Evolutionary conservation across 2,329 filamentous ascomycete species (phyloP).

Genomic region (Cladophialophora exuberans): DNA sequence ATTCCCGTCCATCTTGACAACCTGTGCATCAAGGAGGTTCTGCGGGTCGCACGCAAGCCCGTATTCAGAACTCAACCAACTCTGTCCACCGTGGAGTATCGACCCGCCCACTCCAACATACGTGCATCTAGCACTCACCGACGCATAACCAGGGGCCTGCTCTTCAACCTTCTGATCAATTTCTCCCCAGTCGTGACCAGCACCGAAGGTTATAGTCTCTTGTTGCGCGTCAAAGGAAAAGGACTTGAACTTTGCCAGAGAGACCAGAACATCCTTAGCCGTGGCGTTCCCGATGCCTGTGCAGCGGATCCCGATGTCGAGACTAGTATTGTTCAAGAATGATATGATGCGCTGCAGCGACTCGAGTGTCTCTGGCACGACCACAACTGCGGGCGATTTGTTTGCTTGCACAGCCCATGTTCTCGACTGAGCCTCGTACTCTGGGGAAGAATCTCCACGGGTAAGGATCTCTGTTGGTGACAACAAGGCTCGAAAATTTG

Average conservation of each 20-base stretch:
- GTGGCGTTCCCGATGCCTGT: constrained; percentile 43
- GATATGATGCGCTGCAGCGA: constrained; percentile 39
- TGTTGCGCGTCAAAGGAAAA: constrained; percentile 40
- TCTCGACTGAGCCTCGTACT: constrained; percentile 32
- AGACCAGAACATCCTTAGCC: constrained; percentile 43
- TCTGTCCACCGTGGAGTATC: constrained; percentile 43
- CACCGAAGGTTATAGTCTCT: constrained; percentile 41
- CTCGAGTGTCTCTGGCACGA: constrained; percentile 38
- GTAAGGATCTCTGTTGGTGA: constrained; percentile 8
- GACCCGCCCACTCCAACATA: constrained; percentile 46
- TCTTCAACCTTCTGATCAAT: constrained; percentile 42
- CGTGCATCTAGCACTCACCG: constrained; percentile 42
- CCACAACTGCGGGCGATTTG: constrained; percentile 39
- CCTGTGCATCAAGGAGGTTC: constrained; percentile 46
- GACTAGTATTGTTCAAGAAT: constrained; percentile 37
- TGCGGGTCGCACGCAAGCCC: constrained; percentile 45
- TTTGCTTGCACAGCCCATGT: constrained; percentile 42
- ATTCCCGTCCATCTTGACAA: constrained; percentile 43
- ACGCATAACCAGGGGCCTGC: constrained; percentile 39
- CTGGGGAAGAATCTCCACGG: neutral
- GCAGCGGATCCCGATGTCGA: constrained; percentile 44
- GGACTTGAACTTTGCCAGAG: constrained; percentile 41
- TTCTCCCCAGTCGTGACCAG: constrained; percentile 44
- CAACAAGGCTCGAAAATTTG: constrained; percentile 1
- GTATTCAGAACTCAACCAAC: constrained; percentile 44